Evolutionary conservation across 257 asterid species (phyloP), one percentile per base, ranked within the genome.

Genomic region (Solanum clarkiae): DNA sequence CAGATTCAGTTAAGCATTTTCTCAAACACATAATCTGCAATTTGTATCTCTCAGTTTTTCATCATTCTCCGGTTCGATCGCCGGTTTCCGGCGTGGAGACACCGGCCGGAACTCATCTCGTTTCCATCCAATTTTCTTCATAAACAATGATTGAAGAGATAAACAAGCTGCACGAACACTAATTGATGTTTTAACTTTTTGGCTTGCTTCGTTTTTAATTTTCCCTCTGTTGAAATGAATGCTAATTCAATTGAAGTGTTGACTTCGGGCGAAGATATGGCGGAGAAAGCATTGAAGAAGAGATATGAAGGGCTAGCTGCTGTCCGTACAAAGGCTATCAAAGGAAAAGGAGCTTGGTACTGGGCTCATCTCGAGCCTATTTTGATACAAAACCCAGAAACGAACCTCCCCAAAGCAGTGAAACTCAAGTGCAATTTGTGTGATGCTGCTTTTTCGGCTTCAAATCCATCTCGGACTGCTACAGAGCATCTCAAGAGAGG

Each of bases 291-390:
- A 69, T 90, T 93, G 81, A 89, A 84, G 56, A 96, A 91, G 90
- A 84, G 98, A 81, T 96, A 92, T 54, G 99, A 96, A 86, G 92
- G 95, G 6, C 89, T 96, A 12, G 86, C 90, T 66, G 87, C 92
- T 12, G 93, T 94, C 87, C 94, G 98, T 17, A 93, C 93, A 3
- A 96, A 96, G 92, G 98, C 99, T 3, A 89, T 91, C 15, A 93
- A 93, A 84, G 99, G 99, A 81, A 96, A 94, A 91, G 99, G 99
- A 24, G 99, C 99, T 3, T 96, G 99, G 99, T 96, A 96, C 66
- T 96, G 99, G 99, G 89, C 94, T 87, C 98, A 96, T 85, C 90
- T 96, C 12, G 98, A 96, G 90, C 99, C 99, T 22, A 84, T 94
- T 86, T 80, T 94, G 84, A 86, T 96, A 75, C 89, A 81, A 24